Percentiles rank a stretch among this genome's conserved stretches.
Conservation (phyloP, 768 basidiomycete genomes). For the Rhizopogon roseolus region DNA sequence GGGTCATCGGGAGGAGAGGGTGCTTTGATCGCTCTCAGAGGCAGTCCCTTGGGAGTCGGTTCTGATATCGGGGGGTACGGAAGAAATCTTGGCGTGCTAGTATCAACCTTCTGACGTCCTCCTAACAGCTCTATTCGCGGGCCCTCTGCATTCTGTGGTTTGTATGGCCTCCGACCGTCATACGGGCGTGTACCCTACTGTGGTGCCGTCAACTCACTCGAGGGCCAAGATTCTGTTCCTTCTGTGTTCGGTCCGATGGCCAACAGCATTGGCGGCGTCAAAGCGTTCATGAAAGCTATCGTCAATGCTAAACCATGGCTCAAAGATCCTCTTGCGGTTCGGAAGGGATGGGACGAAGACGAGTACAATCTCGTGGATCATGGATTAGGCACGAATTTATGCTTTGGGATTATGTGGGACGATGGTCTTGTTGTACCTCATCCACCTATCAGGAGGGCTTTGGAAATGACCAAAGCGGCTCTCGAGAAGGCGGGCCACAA, state of each 20-base stretch:
- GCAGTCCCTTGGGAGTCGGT: conserved; percentile 48
- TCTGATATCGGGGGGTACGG: conserved; percentile 74
- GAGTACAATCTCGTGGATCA: too few species aligned
- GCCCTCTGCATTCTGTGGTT: conserved; percentile 60
- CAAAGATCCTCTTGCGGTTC: conserved; percentile 9
- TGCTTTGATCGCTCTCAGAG: conserved; percentile 47
- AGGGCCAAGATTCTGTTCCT: conserved; percentile 66
- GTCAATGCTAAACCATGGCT: conserved; percentile 59
- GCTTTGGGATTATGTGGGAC: too few species aligned
- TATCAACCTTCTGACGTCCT: neutral
- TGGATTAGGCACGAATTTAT: too few species aligned
- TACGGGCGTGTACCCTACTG: conserved; percentile 54
- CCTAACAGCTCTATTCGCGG: conserved; percentile 59
- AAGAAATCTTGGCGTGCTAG: too few species aligned
- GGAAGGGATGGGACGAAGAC: too few species aligned
- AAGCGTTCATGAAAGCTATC: conserved; percentile 60
- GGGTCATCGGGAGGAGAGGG: conserved; percentile 88
- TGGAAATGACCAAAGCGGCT: conserved; percentile 52
- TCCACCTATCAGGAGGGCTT: conserved; percentile 58
- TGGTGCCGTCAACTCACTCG: conserved; percentile 40
- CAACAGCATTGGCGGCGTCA: conserved; percentile 31
- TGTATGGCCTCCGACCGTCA: conserved; percentile 70
- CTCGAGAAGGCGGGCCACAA: conserved; percentile 58
- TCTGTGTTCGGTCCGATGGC: conserved; percentile 61
- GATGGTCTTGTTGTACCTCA: conserved; percentile 56